A percentile compares a stretch with the other conserved stretches of the same genome.
phyloP scores from a whole-genome alignment of 2,329 filamentous ascomycete species.

The Alternaria longipes region DNA sequence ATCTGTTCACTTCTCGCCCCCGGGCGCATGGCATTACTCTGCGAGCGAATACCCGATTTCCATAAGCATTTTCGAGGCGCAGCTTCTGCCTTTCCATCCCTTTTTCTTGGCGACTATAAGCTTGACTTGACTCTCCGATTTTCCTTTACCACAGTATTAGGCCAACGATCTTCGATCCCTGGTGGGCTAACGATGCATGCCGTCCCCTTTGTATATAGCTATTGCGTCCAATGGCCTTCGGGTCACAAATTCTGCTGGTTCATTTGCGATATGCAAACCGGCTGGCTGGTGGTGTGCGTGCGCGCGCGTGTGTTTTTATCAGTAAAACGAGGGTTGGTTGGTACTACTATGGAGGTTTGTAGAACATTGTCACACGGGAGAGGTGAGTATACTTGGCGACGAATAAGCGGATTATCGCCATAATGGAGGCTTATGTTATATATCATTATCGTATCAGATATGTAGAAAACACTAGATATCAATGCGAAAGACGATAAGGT shows the following conservation, averaged over 20 bases:
- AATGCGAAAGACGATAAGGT: constrained; percentile 19
- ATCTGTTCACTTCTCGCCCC: constrained; percentile 41
- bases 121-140: constrained; percentile 38
- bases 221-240: constrained; percentile 33
- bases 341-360: constrained; percentile 32
- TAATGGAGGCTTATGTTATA: constrained; percentile 25
- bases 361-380: constrained; percentile 26
- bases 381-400: constrained; percentile 20
- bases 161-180: constrained; percentile 27
- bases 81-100: constrained; percentile 28
- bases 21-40: constrained; percentile 38
- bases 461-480: constrained; percentile 29
- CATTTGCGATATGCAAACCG: constrained; percentile 26
- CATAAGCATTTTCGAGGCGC: constrained; percentile 51
- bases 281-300: constrained; percentile 22
- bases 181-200: constrained; percentile 35
- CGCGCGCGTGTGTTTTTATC: constrained; percentile 11
- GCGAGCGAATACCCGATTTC: constrained; percentile 48
- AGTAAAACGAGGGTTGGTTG: constrained; percentile 21
- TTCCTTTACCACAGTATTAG: constrained; percentile 25
- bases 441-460: constrained; percentile 41
- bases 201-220: constrained; percentile 44
- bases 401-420: constrained; percentile 19
- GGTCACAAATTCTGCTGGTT: constrained; percentile 23
- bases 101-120: constrained; percentile 35